Conservation (phyloP, 2,329 filamentous ascomycete genomes). For the Thelonectria discophora region DNA sequence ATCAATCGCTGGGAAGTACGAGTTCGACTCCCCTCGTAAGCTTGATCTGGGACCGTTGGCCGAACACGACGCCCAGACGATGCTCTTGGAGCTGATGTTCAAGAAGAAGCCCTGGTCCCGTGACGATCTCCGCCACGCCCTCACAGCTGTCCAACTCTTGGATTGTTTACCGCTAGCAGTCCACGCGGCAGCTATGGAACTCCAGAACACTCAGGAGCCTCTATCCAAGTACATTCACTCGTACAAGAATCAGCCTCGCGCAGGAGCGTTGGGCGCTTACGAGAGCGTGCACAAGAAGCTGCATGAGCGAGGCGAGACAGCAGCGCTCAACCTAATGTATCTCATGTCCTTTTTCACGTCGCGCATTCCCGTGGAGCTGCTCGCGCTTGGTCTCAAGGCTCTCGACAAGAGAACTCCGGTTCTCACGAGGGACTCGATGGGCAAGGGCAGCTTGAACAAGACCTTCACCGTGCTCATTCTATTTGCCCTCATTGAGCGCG, state of each 20-base stretch:
- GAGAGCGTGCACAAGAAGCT: conserved; percentile 37
- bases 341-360: conserved; percentile 37
- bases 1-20: conserved; percentile 36
- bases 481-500: conserved; percentile 39
- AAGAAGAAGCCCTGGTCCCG: conserved; percentile 36
- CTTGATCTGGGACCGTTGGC: conserved; percentile 32
- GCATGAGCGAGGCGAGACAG: conserved; percentile 36
- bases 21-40: conserved; percentile 37
- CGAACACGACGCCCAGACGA: conserved; percentile 29
- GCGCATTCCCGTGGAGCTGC: conserved; percentile 37
- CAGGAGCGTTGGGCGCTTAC: conserved; percentile 35
- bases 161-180: conserved; percentile 35
- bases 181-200: conserved; percentile 34
- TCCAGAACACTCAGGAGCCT: conserved; percentile 36
- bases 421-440: conserved; percentile 30
- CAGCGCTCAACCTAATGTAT: conserved; percentile 39
- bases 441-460: conserved; percentile 38
- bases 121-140: conserved; percentile 34
- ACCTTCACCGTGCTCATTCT: conserved; percentile 39
- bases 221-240: conserved; percentile 39
- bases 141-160: conserved; percentile 32
- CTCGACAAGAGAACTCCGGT: conserved; percentile 38
- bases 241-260: conserved; percentile 33
- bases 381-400: conserved; percentile 36
- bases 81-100: conserved; percentile 39